Evolutionary conservation across 1,284 basidiomycete species (phyloP).

Genomic region (Jaminaea rosea): DNA sequence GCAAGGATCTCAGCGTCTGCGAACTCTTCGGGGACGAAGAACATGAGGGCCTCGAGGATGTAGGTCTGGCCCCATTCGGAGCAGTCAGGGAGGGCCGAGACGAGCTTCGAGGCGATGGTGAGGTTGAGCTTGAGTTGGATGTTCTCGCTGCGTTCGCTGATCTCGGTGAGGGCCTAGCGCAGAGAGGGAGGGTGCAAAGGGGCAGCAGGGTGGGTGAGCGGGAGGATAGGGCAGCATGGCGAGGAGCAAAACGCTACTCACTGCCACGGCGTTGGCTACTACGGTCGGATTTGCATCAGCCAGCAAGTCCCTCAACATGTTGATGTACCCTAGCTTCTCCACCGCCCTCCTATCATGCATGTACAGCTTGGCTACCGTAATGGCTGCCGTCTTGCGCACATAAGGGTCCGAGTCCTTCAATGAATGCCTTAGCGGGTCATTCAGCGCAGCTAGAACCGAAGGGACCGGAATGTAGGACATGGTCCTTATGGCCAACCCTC

Average conservation of each 20-base stretch:
- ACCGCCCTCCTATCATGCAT: constrained; percentile 71
- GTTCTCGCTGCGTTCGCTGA: constrained; percentile 78
- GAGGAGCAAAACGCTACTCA: too few species aligned
- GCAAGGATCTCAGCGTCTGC: constrained; percentile 86
- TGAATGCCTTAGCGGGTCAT: constrained; percentile 75
- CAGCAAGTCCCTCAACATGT: constrained; percentile 74
- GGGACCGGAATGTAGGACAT: constrained; percentile 81
- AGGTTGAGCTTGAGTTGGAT: constrained; percentile 73
- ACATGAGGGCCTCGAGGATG: constrained; percentile 85
- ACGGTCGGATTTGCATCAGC: constrained; percentile 89
- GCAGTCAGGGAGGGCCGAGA: constrained; percentile 74
- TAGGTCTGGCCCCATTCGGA: constrained; percentile 99
- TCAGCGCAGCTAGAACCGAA: constrained; percentile 58
- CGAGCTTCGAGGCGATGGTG: constrained; percentile 70
- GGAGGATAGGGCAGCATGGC: too few species aligned
- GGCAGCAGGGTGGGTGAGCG: too few species aligned
- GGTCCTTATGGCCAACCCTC: constrained; percentile 82
- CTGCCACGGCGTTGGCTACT: constrained; percentile 89
- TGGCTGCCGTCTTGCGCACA: constrained; percentile 90
- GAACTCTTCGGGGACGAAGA: constrained; percentile 79
- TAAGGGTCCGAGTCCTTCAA: constrained; percentile 84
- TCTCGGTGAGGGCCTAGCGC: constrained; percentile 79
- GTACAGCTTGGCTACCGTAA: constrained; percentile 82
- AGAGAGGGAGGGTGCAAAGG: too few species aligned
- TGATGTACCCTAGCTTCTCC: constrained; percentile 75